Base-by-base conservation (phyloP, 768 basidiomycete genomes). In the Russula sp. region DNA sequence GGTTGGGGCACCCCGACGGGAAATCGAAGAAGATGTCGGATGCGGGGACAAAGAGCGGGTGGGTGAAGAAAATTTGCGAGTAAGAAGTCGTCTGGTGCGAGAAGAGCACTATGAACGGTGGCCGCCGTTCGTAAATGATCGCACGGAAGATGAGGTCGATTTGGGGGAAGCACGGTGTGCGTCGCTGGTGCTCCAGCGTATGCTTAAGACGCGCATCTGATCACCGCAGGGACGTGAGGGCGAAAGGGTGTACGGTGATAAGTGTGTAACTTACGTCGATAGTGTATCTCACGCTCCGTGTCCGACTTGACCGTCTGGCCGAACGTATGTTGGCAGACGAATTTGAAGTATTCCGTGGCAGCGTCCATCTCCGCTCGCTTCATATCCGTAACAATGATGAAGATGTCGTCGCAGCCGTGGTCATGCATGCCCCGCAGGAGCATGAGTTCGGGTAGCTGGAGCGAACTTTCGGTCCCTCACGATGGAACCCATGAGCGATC, bases 291-390 rank as follows among this genome's bases (percentile, higher is more conserved):
- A 54, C 77, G 78, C 70, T 86, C 85, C 66, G 87, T 81, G 66
- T 82, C 86, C 4, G 83, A 84, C 73, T 88, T 90, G 68, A 81
- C 80, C 18, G 78, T 75, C 49, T 81, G 80, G 35, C 84, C 84
- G 60, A 85, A 86, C 20, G 85, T 79, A 70, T 87, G 73, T 42
- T 80, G 82, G 68, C 85, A 87, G 6, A 85, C 85, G 48, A 88
- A 82, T 70, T 88, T 86, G 72, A 90, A 88, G 75, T 89, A 90
- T 63, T 85, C 87, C 0, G 88, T 86, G 1, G 82, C 83, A 64
- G 89, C 86, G 71, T 90, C 88, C 88, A 90, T 89, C 70, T 90
- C 88, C 69, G 87, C 82, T 59, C 85, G 77, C 71, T 88, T 88
- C 72, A 90, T 77, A 70, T 90, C 88, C 10, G 88, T 89, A 42